These are phyloP conservation scores for Azolla pinnata DNA, from an alignment of 75 land plant species.

Conservation along the genomic window DNA sequence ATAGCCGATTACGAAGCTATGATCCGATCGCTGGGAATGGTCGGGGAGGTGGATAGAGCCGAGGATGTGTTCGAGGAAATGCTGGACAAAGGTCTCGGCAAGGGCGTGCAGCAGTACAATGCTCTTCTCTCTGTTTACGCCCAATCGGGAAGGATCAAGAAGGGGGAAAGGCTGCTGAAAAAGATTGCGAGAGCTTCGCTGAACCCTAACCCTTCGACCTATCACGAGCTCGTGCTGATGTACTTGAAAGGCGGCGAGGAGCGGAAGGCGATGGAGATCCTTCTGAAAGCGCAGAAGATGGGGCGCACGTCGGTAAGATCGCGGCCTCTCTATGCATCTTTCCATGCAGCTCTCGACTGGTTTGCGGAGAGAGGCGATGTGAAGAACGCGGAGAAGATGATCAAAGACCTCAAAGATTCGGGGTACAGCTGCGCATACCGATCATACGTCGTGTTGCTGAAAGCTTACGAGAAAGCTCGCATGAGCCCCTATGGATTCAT, in stretches of 20 bases:
- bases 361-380: constrained; percentile 26
- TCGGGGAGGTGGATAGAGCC: constrained; percentile 7
- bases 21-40: constrained; percentile 14
- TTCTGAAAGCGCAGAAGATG: constrained; percentile 4
- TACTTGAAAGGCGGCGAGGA: constrained; percentile 11
- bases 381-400: constrained; percentile 17
- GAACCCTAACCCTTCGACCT: constrained; percentile 14
- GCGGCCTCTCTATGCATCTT: constrained; percentile 1
- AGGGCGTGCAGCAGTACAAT: constrained; percentile 14
- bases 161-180: constrained; percentile 16
- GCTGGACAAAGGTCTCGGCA: constrained; percentile 7
- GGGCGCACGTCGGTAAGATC: neutral
- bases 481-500: constrained; percentile 27
- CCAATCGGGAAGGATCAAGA: constrained; percentile 10
- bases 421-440: constrained; percentile 8
- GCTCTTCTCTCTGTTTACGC: constrained; percentile 22
- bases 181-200: constrained; percentile 7
- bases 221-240: constrained; percentile 17
- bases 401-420: constrained; percentile 9
- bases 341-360: constrained; percentile 5
- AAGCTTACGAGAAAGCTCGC: constrained; percentile 22
- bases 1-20: constrained; percentile 8
- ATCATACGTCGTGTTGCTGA: constrained; percentile 17
- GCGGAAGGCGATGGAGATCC: constrained; percentile 16
- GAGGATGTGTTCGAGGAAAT: constrained; percentile 10